A percentile compares a stretch with the other conserved stretches of the same genome.
These are phyloP conservation scores for Tulasnella sp. DNA, from an alignment of 768 basidiomycete genomes.

Conservation along the genomic window DNA sequence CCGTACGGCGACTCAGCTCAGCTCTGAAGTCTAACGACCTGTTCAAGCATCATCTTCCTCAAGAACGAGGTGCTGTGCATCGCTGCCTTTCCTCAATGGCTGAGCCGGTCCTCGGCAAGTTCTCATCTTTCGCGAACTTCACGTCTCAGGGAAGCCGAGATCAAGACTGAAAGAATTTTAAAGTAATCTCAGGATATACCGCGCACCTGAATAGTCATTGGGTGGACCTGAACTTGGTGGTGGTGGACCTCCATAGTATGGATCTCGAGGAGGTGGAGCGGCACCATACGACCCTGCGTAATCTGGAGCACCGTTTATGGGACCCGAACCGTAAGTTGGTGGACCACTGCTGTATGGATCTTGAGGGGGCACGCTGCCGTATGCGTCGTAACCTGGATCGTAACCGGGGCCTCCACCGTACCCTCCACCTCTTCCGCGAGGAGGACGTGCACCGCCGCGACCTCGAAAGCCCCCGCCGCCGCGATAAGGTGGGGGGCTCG, in stretches of 20 bases:
- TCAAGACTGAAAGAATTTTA: not conserved
- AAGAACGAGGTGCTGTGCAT: not conserved
- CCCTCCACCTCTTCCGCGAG: constrained; percentile 41
- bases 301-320: constrained; percentile 6
- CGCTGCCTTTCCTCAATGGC: not conserved
- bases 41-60: not conserved
- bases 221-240: not conserved
- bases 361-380: constrained; percentile 11
- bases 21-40: constrained; percentile 6
- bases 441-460: constrained; percentile 42
- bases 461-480: constrained; percentile 37
- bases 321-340: not conserved
- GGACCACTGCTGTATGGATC: not conserved
- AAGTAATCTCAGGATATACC: not conserved
- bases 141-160: not conserved
- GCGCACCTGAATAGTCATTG: constrained; percentile 6
- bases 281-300: constrained; percentile 7
- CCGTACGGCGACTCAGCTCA: constrained; percentile 1
- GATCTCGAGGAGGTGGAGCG: constrained; percentile 7
- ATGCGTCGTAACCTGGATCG: constrained; percentile 11
- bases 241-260: constrained; percentile 9
- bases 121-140: not conserved
- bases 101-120: not conserved
- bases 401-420: constrained; percentile 40
- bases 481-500: constrained; percentile 44